Percentiles rank a stretch among this genome's conserved stretches.
These are phyloP conservation scores for Pholiota microspora DNA, from an alignment of 768 basidiomycete genomes.

Conservation along the genomic window DNA sequence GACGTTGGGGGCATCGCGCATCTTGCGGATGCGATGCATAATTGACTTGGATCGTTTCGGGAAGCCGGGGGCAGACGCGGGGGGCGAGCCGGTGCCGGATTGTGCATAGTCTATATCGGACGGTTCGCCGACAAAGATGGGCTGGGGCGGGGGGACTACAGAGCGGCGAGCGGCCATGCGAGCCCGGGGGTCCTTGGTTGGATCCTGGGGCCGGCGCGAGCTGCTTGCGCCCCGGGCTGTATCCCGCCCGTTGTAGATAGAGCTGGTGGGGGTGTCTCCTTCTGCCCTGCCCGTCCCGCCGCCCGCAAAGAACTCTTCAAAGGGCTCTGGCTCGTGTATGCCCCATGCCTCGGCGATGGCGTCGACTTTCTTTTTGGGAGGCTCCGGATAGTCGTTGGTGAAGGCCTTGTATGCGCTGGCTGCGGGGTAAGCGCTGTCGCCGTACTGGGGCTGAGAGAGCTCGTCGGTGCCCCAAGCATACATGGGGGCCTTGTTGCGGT, in stretches of 20 bases:
- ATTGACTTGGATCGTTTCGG: conserved; percentile 79
- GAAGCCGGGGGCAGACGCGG: conserved; percentile 39
- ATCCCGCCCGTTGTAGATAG: conserved; percentile 68
- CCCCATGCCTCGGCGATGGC: conserved; percentile 93
- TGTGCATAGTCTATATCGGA: conserved; percentile 33
- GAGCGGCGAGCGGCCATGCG: conserved; percentile 46
- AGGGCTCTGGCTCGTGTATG: conserved; percentile 89
- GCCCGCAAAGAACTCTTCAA: conserved; percentile 85
- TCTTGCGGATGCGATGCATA: conserved; percentile 86
- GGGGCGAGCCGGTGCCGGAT: conserved; percentile 32
- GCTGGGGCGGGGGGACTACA: conserved; percentile 74
- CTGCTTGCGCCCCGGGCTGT: conserved; percentile 27
- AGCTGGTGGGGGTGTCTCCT: conserved; percentile 61
- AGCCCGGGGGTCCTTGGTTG: conserved; percentile 32
- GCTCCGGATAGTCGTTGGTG: conserved; percentile 51
- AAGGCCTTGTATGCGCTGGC: conserved; percentile 45
- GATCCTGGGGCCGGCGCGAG: conserved; percentile 42
- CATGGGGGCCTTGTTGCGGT: conserved; percentile 79
- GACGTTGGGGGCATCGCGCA: conserved; percentile 84
- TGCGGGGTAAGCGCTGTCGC: conserved; percentile 53
- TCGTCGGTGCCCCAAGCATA: conserved; percentile 63
- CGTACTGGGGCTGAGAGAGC: conserved; percentile 31
- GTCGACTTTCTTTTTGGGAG: conserved; percentile 83
- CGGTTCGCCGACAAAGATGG: conserved; percentile 69
- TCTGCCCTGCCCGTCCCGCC: conserved; percentile 52